Percentiles rank a stretch among this genome's conserved stretches.
phyloP scores from a whole-genome alignment of 768 basidiomycete genomes.

The Suillus discolor region DNA sequence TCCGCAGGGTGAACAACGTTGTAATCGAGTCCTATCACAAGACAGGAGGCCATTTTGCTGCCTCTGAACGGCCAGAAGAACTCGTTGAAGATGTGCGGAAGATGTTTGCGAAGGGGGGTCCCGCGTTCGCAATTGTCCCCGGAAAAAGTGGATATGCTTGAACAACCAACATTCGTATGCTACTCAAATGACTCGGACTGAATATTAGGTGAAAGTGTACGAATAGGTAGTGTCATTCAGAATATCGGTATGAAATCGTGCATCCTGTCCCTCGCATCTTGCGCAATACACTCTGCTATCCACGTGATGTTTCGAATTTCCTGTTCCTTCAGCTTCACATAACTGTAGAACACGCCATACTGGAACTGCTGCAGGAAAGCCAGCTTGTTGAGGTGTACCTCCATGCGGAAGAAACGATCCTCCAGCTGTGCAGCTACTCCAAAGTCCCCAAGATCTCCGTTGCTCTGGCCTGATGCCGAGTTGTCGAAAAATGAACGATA shows the following conservation, averaged over 20 bases:
- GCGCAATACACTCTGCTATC: slow-evolving; percentile 98
- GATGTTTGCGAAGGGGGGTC: slow-evolving; percentile 55
- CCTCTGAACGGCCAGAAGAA: slow-evolving; percentile 47
- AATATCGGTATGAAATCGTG: slow-evolving; percentile 94
- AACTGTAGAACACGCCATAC: slow-evolving; percentile 89
- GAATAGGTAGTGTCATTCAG: slow-evolving; percentile 37
- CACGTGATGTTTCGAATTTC: slow-evolving; percentile 88
- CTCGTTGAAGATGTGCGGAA: slow-evolving; percentile 51
- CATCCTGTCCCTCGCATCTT: slow-evolving; percentile 94
- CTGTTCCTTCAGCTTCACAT: slow-evolving; percentile 90
- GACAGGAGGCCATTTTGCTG: slow-evolving; percentile 58
- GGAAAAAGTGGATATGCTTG: slow-evolving; percentile 44
- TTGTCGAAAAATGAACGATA: slow-evolving; percentile 90
- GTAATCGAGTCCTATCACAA: slow-evolving; percentile 51
- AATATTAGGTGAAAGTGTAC: slow-evolving; percentile 3
- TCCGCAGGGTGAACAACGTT: slow-evolving; percentile 33
- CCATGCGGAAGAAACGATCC: slow-evolving; percentile 91
- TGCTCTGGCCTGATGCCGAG: slow-evolving; percentile 34
- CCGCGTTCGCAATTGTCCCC: slow-evolving; percentile 48
- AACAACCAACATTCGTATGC: slow-evolving; percentile 1
- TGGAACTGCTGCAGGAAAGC: slow-evolving; percentile 98
- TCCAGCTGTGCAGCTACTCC: slow-evolving; percentile 73
- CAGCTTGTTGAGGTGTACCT: slow-evolving; percentile 93
- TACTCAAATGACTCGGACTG: not conserved
- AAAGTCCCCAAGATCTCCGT: slow-evolving; percentile 42